Base-by-base conservation (phyloP, 2,329 filamentous ascomycete species). In the Scytalidium lignicola region DNA sequence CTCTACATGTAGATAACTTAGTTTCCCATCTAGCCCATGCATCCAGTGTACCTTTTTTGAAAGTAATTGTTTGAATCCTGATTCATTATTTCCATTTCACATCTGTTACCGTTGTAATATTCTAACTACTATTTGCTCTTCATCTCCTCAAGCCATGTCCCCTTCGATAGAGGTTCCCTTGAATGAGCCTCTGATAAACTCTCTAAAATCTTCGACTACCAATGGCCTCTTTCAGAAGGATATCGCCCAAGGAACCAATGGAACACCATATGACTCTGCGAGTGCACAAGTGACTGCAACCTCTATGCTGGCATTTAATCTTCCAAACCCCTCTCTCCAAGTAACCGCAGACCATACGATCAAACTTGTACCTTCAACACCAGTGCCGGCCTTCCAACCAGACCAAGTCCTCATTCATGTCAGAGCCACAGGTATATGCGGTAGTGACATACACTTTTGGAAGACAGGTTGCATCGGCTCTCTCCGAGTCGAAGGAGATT, bases 401-500 rank as follows among this genome's bases (percentile, higher is more conserved):
- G 77, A 75, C 15, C 76, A 85, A 54, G 80, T 79, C 1, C 65
- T 83, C 1, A 57, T 85, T 9, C 80, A 85, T 51, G 73, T 85
- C 55, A 82, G 81, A 60, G 74, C 75, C 1, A 83, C 80, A 2
- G 82, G 82, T 41, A 79, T 85, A 32, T 85, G 82, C 65, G 82
- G 82, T 73, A 81, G 65, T 1, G 83, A 86, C 57, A 76, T 86
- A 54, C 83, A 87, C 61, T 83, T 85, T 56, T 86, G 83, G 83
- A 81, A 82, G 57, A 69, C 72, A 0, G 83, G 83, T 20, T 68
- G 74, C 12, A 86, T 87, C 58, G 83, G 84, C 2, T 72, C 75
- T 2, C 70, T 86, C 2, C 73, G 80, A 1, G 76, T 87, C 12
- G 74, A 82, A 50, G 76, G 77, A 18, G 79, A 85, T 55, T 83